Conservation (phyloP, 176 grass and related monocot genomes). For the Musa itinerans region DNA sequence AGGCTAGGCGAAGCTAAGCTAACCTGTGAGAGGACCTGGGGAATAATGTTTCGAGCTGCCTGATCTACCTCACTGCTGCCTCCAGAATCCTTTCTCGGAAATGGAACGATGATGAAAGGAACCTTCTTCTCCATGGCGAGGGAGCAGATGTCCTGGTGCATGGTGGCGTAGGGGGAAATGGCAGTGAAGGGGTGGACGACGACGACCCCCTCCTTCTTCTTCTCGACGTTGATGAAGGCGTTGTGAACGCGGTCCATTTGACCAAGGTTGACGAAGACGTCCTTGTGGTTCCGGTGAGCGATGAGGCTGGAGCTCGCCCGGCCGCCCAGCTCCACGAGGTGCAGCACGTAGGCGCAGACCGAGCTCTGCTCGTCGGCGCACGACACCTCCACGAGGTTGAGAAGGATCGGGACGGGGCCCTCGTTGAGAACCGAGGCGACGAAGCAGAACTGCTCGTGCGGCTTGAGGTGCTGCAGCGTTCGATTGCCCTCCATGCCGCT, state of each 20-base stretch:
- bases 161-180: constrained; percentile 78
- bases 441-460: constrained; percentile 5
- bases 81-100: constrained; percentile 40
- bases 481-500: background rate
- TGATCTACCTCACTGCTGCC: constrained; percentile 32
- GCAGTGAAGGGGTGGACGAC: constrained; percentile 67
- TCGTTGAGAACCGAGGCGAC: constrained; percentile 40
- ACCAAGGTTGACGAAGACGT: background rate
- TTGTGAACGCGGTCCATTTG: constrained; percentile 68
- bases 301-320: constrained; percentile 64
- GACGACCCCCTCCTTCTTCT: constrained; percentile 40
- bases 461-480: constrained; percentile 17
- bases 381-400: constrained; percentile 64
- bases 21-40: constrained; percentile 32
- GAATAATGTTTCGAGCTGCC: constrained; percentile 56
- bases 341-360: constrained; percentile 57
- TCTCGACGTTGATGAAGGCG: constrained; percentile 65
- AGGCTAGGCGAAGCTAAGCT: background rate
- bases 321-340: constrained; percentile 74
- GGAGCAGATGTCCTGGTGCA: constrained; percentile 91
- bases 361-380: constrained; percentile 36
- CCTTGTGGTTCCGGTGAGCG: constrained; percentile 37
- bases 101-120: constrained; percentile 60
- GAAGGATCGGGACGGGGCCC: constrained; percentile 48
- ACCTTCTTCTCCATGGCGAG: constrained; percentile 75